These are phyloP conservation scores for Casaregolazyma lundiana DNA, from an alignment of 1,139 yeast species.

Conservation along the genomic window DNA sequence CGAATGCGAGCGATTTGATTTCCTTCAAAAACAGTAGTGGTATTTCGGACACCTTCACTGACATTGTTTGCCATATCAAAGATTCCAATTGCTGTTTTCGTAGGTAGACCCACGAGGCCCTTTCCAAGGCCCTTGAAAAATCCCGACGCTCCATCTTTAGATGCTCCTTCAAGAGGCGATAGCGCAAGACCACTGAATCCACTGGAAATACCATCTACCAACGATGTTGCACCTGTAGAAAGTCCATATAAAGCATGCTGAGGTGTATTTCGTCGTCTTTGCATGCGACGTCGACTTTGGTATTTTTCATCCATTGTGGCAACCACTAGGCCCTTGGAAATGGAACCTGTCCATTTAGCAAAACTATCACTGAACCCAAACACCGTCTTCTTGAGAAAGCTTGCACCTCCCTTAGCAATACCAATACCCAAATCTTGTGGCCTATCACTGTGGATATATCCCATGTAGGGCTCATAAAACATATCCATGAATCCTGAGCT, in stretches of 20 bases:
- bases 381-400: conserved; percentile 90
- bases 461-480: conserved; percentile 96
- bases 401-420: conserved; percentile 90
- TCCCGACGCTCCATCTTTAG: conserved; percentile 79
- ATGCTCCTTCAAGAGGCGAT: conserved; percentile 88
- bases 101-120: conserved; percentile 92
- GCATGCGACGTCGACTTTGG: conserved; percentile 61
- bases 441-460: conserved; percentile 86
- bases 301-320: conserved; percentile 84
- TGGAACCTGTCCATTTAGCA: conserved; percentile 86
- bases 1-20: conserved; percentile 78
- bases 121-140: conserved; percentile 91
- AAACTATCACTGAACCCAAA: conserved; percentile 93
- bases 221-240: conserved; percentile 82
- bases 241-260: conserved; percentile 87
- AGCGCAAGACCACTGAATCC: conserved; percentile 88
- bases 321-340: conserved; percentile 89
- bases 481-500: conserved; percentile 95
- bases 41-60: conserved; percentile 88
- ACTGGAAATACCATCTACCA: conserved; percentile 79
- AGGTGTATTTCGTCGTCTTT: conserved; percentile 73
- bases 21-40: conserved; percentile 85
- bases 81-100: conserved; percentile 93
- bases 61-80: conserved; percentile 90
- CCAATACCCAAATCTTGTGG: conserved; percentile 97